Conservation (phyloP, 805 yeast species). For the Dipodascus albidus region DNA sequence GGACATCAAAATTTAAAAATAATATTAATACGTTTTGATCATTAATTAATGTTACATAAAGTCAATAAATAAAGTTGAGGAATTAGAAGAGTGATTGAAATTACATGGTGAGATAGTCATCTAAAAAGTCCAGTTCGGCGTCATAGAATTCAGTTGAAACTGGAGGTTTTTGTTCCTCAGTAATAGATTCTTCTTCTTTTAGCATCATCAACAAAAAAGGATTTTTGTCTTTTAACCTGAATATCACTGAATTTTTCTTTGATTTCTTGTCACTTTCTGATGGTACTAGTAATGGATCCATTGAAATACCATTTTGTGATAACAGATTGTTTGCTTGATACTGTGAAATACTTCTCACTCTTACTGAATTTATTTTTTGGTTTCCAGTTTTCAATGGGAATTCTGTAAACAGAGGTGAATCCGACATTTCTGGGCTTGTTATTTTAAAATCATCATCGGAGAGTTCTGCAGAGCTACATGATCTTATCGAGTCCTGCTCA, state of each 20-base stretch:
- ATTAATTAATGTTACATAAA: background rate
- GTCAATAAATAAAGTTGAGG: slow-evolving; percentile 2
- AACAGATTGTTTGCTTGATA: background rate
- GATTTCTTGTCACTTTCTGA: background rate
- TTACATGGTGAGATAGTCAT: background rate
- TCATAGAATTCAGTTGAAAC: background rate
- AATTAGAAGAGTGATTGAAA: background rate
- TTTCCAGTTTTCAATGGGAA: background rate
- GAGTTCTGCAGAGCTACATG: background rate
- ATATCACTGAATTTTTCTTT: background rate
- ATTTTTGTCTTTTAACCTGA: background rate
- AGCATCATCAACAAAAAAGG: background rate
- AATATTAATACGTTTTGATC: too few species aligned
- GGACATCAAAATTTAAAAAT: background rate
- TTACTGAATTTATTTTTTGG: background rate
- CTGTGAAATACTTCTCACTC: background rate
- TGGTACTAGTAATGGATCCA: background rate
- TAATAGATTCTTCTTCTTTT: background rate
- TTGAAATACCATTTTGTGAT: background rate
- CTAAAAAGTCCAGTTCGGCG: background rate
- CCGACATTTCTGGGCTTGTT: background rate
- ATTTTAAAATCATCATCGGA: background rate
- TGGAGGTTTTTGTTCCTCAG: background rate
- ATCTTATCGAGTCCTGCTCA: background rate
- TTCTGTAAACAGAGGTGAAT: background rate